Evolutionary conservation across 2,329 filamentous ascomycete genomes (phyloP).

Genomic region (Apiospora kogelbergensis): DNA sequence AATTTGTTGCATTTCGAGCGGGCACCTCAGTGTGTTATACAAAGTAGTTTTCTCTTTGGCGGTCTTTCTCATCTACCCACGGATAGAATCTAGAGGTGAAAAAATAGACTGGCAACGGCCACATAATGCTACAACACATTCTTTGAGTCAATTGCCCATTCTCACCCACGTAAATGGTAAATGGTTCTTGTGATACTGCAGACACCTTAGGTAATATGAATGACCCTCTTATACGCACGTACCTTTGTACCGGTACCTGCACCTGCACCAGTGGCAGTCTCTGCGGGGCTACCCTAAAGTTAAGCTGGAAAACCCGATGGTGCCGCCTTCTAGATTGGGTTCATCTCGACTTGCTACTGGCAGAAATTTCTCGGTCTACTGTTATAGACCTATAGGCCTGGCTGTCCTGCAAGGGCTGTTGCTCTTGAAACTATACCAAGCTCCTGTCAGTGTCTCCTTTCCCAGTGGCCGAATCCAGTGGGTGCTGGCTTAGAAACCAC

Average conservation of each 20-base stretch:
- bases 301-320: neutral
- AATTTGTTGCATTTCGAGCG: neutral
- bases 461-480: neutral
- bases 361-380: slow-evolving; percentile 1
- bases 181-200: too few species aligned
- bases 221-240: too few species aligned
- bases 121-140: neutral
- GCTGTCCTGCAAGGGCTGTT: neutral
- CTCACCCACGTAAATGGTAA: too few species aligned
- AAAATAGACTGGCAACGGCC: neutral
- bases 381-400: neutral
- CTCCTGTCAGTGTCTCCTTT: neutral
- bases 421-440: neutral
- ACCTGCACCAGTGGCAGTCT: too few species aligned
- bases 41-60: neutral
- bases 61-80: neutral
- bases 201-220: too few species aligned
- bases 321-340: slow-evolving; percentile 6
- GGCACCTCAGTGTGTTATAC: neutral
- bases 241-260: too few species aligned
- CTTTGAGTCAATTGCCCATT: neutral
- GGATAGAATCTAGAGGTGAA: neutral
- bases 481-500: too few species aligned
- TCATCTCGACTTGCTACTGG: neutral
- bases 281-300: neutral